These are phyloP conservation scores for Xylaria sp. DNA, from an alignment of 495 filamentous ascomycete species.

Conservation along the genomic window DNA sequence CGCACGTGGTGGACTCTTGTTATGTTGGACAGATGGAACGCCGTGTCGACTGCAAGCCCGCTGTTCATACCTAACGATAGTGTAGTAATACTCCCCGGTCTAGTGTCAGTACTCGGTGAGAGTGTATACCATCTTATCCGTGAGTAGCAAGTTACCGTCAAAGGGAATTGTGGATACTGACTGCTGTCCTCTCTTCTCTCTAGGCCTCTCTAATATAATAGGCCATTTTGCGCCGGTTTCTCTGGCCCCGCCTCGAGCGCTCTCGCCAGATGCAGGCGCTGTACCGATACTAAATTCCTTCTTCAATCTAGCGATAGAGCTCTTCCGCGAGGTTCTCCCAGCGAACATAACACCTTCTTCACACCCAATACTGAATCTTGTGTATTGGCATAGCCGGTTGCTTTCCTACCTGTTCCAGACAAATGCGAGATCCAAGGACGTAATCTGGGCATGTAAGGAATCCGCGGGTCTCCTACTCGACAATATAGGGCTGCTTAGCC, in stretches of 20 bases:
- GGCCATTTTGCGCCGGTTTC: conserved; percentile 41
- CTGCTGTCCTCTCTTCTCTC: background rate
- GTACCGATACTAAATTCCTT: conserved; percentile 35
- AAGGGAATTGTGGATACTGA: conserved; percentile 35
- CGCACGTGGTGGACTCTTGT: conserved; percentile 78
- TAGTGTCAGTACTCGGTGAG: conserved; percentile 70
- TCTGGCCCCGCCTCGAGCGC: conserved; percentile 30
- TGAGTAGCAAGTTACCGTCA: conserved; percentile 55
- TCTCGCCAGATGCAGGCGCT: conserved; percentile 28
- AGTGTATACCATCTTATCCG: conserved; percentile 69
- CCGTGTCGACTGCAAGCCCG: conserved; percentile 67
- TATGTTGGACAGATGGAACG: conserved; percentile 78
- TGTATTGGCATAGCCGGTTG: conserved; percentile 77
- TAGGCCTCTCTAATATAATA: conserved; percentile 49
- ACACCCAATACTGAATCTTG: conserved; percentile 65
- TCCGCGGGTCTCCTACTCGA: conserved; percentile 61
- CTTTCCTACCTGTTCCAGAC: conserved; percentile 64
- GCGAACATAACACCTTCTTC: conserved; percentile 42
- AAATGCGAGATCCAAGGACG: conserved; percentile 48
- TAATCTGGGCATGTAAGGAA: conserved; percentile 68
- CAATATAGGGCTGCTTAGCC: conserved; percentile 63
- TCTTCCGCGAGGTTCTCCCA: conserved; percentile 56
- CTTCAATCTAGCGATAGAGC: conserved; percentile 49
- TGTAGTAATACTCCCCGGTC: conserved; percentile 66
- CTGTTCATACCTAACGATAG: conserved; percentile 66